Evolutionary conservation across 495 filamentous ascomycete genomes (phyloP), one percentile per base, ranked within the genome.

Genomic region (Penicillium fimorum): DNA sequence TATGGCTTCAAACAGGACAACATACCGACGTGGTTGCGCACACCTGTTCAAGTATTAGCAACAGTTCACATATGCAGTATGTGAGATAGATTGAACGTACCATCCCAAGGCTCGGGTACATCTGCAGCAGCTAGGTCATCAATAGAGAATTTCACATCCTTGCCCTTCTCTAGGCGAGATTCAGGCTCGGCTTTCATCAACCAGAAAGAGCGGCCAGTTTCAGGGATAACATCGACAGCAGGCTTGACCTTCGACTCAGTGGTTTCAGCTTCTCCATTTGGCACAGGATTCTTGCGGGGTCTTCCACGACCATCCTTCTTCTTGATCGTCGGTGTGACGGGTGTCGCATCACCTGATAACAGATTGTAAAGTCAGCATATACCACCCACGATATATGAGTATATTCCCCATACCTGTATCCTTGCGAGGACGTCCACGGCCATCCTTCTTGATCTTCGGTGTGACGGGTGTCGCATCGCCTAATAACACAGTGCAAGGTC

Each of bases 101-200:
- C 92, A 72, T 96, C 89, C 94, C 94, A 98, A 3, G 89, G 84
- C 61, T 95, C 92, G 0, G 92, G 92, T 57, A 79, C 76, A 24
- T 74, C 84, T 55, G 81, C 83, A 7, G 81, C 80, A 15, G 79
- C 78, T 24, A 98, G 73, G 66, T 98, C 93, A 65, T 97, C 92
- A 61, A 98, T 97, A 5, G 91, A 96, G 74, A 97, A 98, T 59
- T 84, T 88, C 37, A 96, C 89, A 64, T 96, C 88, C 49, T 86
- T 77, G 15, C 91, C 90, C 47, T 91, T 96, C 67, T 94, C 90
- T 22, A 92, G 67, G 18, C 94, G 86, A 25, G 90, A 84, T 63
- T 92, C 87, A 3, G 94, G 93, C 72, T 97, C 93, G 8, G 93
- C 91, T 76, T 97, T 97, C 84, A 97, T 84, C 57, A 97, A 83